Conservation (phyloP, 2,329 filamentous ascomycete species). For the Monilinia fructigena region DNA sequence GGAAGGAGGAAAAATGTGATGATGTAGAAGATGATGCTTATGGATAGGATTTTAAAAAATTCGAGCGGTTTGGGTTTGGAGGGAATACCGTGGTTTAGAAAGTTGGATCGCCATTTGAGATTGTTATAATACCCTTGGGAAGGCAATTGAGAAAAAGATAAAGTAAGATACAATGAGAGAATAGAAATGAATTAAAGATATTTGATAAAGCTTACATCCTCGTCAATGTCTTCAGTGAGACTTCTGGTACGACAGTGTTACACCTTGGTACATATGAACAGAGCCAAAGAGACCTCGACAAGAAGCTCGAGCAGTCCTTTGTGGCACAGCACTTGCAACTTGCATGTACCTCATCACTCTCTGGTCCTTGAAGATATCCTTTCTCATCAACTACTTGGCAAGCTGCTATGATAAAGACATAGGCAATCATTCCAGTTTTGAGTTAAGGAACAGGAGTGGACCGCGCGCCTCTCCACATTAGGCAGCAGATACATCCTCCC, state of each 20-base stretch:
- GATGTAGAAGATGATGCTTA: not conserved
- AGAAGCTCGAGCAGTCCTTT: not conserved
- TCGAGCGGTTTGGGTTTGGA: constrained; percentile 9
- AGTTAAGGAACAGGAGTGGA: not conserved
- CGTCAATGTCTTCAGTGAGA: constrained; percentile 1
- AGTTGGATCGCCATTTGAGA: constrained; percentile 12
- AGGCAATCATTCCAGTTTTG: not conserved
- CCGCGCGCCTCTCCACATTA: not conserved
- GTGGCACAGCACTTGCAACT: not conserved
- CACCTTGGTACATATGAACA: not conserved
- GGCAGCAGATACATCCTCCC: not conserved
- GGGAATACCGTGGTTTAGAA: not conserved
- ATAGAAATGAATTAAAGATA: not conserved
- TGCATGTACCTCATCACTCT: not conserved
- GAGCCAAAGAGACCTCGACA: not conserved
- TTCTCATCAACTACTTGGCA: not conserved
- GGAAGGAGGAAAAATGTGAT: constrained; percentile 9
- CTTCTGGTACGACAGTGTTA: not conserved
- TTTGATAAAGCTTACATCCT: not conserved
- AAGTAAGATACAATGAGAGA: not conserved
- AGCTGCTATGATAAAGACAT: too few species aligned
- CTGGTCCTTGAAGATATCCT: not conserved
- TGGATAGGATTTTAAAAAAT: constrained; percentile 2
- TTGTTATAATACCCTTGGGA: not conserved
- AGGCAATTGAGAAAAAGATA: not conserved